Conservation (phyloP, 1,284 basidiomycete genomes). For the Irpex sp. region DNA sequence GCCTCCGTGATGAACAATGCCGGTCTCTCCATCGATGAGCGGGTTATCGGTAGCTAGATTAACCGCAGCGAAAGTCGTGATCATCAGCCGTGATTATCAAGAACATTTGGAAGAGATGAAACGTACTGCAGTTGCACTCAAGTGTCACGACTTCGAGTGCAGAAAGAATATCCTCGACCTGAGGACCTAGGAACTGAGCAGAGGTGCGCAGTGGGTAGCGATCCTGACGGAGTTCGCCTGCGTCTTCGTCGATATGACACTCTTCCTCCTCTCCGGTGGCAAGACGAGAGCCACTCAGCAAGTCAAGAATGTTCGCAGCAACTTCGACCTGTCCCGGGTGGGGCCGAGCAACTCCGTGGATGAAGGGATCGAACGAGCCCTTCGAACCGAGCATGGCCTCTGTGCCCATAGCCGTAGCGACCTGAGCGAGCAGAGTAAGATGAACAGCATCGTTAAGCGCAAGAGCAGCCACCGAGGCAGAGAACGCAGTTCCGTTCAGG, state of each 20-base stretch:
- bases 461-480: constrained; percentile 55
- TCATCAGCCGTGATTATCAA: background rate
- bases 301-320: constrained; percentile 63
- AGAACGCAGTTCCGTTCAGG: constrained; percentile 84
- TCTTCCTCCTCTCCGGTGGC: constrained; percentile 67
- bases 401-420: constrained; percentile 80
- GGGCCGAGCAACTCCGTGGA: constrained; percentile 75
- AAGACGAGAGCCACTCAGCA: constrained; percentile 72
- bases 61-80: background rate
- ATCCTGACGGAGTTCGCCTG: constrained; percentile 70
- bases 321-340: constrained; percentile 84
- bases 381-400: constrained; percentile 76
- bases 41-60: constrained; percentile 70
- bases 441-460: constrained; percentile 73
- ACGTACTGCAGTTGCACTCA: constrained; percentile 86
- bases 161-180: constrained; percentile 76
- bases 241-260: constrained; percentile 59
- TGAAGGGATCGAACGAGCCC: constrained; percentile 78
- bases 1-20: constrained; percentile 75
- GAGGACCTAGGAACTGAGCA: constrained; percentile 85
- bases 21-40: constrained; percentile 64
- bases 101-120: constrained; percentile 11
- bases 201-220: constrained; percentile 77
- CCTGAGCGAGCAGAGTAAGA: constrained; percentile 68
- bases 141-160: constrained; percentile 62